Base-by-base conservation (phyloP, 306 rosid genomes). In the Vicia sativa region DNA sequence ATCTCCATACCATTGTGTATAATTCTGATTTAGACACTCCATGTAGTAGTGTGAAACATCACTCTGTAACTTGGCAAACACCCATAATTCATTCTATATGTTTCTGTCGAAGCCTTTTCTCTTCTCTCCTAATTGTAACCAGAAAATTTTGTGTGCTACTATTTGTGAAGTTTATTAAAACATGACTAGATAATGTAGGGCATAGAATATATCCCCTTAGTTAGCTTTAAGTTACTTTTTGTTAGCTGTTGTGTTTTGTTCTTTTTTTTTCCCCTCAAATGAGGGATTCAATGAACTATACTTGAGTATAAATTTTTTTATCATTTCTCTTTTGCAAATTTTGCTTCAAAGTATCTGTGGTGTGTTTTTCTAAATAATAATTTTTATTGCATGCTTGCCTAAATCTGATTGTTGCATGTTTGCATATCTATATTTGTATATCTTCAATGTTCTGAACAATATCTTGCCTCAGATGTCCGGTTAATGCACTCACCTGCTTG, bases 351-450 rank as follows among this genome's bases (percentile, higher is more conserved):
- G 18, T 11, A 38, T 62, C 1, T 62, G 66, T 6, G 3, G 2
- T 38, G 18, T 10, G 9, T 10, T 35, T 12, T 15, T 16, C 9
- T 10, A 35, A 15, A 11, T 60, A 26, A 11, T 11, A 9, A 18
- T 38, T 10, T 37, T 9, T 18, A 16, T 0, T 35, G n/a, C 9
- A 29, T 75, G 59, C 53, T 62, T 76, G 61, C 38, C 66, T 42
- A 21, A 54, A 63, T 62, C 18, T 69, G 53, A 13, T 54, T 54
- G 54, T 54, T 49, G 18, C 34, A 55, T 50, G 58, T 45, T 67
- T 68, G 19, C 39, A 60, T 66, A 59, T 65, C 64, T 63, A 58
- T 34, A 11, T 61, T 61, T 38, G 67, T 62, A 38, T 29, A n/a
- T 37, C 19, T 10, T 67, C 34, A 39, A 11, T 1, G 5, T 39